Evolutionary conservation across 768 basidiomycete genomes (phyloP).

Genomic region (Leccinellum rugosiceps): DNA sequence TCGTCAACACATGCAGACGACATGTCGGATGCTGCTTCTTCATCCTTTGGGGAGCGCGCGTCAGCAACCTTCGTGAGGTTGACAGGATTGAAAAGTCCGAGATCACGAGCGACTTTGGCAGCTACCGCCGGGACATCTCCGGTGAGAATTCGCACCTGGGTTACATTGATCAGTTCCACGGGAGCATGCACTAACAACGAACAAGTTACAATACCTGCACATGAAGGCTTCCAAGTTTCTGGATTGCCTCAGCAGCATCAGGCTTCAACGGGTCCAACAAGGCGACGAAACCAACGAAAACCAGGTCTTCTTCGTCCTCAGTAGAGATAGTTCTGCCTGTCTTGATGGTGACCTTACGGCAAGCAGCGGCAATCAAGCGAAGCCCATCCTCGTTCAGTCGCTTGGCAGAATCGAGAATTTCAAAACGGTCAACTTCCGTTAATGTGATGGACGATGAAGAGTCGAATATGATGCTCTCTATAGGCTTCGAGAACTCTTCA

Average conservation of each 20-base stretch:
- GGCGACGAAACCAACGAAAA: constrained; percentile 30
- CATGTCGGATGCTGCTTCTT: constrained; percentile 18
- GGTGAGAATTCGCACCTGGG: constrained; percentile 34
- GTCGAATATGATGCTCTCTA: constrained; percentile 14
- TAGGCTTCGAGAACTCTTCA: constrained; percentile 15
- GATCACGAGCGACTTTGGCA: constrained; percentile 37
- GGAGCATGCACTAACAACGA: not conserved
- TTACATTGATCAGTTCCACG: constrained; percentile 5
- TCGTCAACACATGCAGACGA: constrained; percentile 14
- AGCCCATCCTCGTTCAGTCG: constrained; percentile 31
- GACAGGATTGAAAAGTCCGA: constrained; percentile 28
- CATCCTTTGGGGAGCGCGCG: constrained; percentile 20
- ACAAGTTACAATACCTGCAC: constrained; percentile 25
- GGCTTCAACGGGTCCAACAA: constrained; percentile 32
- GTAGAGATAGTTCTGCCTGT: constrained; percentile 10
- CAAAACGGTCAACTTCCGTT: constrained; percentile 18
- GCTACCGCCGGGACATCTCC: constrained; percentile 35
- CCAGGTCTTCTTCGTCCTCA: constrained; percentile 28
- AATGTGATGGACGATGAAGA: constrained; percentile 13
- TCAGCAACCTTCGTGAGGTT: constrained; percentile 11
- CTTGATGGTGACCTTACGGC: constrained; percentile 20
- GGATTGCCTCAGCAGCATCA: constrained; percentile 31
- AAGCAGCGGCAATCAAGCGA: constrained; percentile 30
- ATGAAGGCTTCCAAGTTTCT: constrained; percentile 24
- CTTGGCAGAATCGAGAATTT: constrained; percentile 26